Conservation (phyloP, 2,329 filamentous ascomycete genomes). For the Diaporthe sp. region DNA sequence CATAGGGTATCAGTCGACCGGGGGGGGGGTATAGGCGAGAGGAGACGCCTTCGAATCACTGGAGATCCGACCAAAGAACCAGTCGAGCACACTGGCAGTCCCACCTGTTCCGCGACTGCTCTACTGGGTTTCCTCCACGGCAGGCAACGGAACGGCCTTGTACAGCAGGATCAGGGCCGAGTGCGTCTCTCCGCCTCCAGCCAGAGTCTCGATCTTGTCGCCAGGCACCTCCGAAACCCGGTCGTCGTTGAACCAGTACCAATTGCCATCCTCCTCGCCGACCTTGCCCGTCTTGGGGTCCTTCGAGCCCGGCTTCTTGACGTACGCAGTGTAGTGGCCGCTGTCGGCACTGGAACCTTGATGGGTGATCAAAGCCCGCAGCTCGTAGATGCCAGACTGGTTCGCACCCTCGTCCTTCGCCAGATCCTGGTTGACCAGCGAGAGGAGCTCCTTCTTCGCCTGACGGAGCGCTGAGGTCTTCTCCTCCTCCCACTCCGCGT, state of each 20-base stretch:
- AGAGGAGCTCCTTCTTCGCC: slow-evolving; percentile 89
- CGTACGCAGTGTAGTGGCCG: slow-evolving; percentile 96
- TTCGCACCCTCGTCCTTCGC: slow-evolving; percentile 85
- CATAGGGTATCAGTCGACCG: no score
- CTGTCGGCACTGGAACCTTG: slow-evolving; percentile 97
- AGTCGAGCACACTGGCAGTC: background rate
- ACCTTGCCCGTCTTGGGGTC: slow-evolving; percentile 82
- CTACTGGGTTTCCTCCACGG: slow-evolving; percentile 58
- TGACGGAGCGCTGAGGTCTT: slow-evolving; percentile 77
- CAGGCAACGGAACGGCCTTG: slow-evolving; percentile 76
- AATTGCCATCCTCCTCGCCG: slow-evolving; percentile 88
- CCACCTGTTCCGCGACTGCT: background rate
- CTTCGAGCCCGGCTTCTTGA: slow-evolving; percentile 85
- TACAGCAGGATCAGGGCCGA: slow-evolving; percentile 86
- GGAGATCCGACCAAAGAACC: no score
- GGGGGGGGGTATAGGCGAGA: no score
- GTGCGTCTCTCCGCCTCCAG: slow-evolving; percentile 90
- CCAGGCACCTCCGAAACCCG: slow-evolving; percentile 91
- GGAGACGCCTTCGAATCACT: no score
- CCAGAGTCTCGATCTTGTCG: slow-evolving; percentile 90
- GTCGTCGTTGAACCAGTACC: slow-evolving; percentile 99
- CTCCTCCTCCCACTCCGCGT: slow-evolving; percentile 92
- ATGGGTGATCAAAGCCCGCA: slow-evolving; percentile 93
- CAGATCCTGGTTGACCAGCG: slow-evolving; percentile 80
- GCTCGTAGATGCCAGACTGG: slow-evolving; percentile 94